Percentiles rank a stretch among this genome's conserved stretches.
Conservation (phyloP, 2,329 filamentous ascomycete species). For the Fusarium beomiforme region DNA sequence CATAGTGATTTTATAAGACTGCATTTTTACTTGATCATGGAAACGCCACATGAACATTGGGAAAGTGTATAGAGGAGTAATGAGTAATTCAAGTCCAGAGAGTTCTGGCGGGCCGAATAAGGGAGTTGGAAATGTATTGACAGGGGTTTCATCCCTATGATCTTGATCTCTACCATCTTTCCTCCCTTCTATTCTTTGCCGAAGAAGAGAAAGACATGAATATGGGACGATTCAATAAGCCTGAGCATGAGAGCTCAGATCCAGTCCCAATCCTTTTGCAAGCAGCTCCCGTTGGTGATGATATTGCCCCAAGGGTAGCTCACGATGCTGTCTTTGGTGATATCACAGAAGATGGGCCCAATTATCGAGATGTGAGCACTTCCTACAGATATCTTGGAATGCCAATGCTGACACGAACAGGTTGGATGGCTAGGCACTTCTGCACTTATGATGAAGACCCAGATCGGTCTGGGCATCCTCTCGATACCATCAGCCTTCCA, state of each 20-base stretch:
- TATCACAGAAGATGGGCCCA: conserved; percentile 43
- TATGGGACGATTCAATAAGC: neutral
- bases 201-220: neutral
- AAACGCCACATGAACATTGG: neutral
- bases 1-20: neutral
- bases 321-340: conserved; percentile 47
- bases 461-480: conserved; percentile 57
- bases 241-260: neutral
- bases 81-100: neutral
- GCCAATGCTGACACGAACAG: conserved; percentile 36
- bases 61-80: neutral
- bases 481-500: conserved; percentile 59
- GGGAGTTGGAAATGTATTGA: neutral
- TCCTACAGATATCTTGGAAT: neutral
- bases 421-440: conserved; percentile 56
- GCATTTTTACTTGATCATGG: neutral
- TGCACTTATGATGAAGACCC: conserved; percentile 59
- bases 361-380: conserved; percentile 44
- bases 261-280: neutral
- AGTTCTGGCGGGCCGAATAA: neutral
- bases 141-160: neutral
- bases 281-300: neutral
- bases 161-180: neutral
- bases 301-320: neutral
- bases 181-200: neutral